These are phyloP conservation scores for Kluyveromyces nonfermentans DNA, from an alignment of 805 yeast genomes.

Conservation along the genomic window DNA sequence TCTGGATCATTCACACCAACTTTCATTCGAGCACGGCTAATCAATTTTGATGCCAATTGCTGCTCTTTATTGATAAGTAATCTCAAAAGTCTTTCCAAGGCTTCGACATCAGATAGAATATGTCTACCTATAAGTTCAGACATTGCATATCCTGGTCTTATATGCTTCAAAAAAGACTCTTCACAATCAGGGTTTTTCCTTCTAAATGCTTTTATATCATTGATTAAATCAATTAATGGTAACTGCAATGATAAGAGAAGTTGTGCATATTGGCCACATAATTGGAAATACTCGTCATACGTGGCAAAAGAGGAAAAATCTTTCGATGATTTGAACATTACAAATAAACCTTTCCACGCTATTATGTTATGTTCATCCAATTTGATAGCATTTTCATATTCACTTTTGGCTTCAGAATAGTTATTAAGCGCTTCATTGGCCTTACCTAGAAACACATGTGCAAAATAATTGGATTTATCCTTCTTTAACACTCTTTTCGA, in stretches of 20 bases:
- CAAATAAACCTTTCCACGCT: conserved; percentile 78
- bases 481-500: conserved; percentile 45
- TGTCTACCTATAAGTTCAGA: conserved; percentile 43
- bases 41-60: conserved; percentile 30
- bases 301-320: conserved; percentile 29
- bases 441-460: conserved; percentile 64
- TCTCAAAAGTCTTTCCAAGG: conserved; percentile 36
- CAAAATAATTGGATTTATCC: conserved; percentile 55
- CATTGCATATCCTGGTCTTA: conserved; percentile 48
- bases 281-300: conserved; percentile 35
- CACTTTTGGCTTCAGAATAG: conserved; percentile 30
- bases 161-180: conserved; percentile 39
- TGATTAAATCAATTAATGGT: conserved; percentile 39
- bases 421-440: conserved; percentile 42
- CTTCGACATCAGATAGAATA: conserved; percentile 39
- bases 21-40: conserved; percentile 41
- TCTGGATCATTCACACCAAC: conserved; percentile 35
- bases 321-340: conserved; percentile 28
- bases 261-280: conserved; percentile 37
- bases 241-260: conserved; percentile 35
- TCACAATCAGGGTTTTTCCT: conserved; percentile 31
- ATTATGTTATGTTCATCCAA: conserved; percentile 42
- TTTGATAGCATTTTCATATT: conserved; percentile 42
- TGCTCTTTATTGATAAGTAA: conserved; percentile 35
- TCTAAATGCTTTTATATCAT: conserved; percentile 39